phyloP scores from a whole-genome alignment of 2,329 filamentous ascomycete species.

The Immersiporthe knoxdaviesiana region DNA sequence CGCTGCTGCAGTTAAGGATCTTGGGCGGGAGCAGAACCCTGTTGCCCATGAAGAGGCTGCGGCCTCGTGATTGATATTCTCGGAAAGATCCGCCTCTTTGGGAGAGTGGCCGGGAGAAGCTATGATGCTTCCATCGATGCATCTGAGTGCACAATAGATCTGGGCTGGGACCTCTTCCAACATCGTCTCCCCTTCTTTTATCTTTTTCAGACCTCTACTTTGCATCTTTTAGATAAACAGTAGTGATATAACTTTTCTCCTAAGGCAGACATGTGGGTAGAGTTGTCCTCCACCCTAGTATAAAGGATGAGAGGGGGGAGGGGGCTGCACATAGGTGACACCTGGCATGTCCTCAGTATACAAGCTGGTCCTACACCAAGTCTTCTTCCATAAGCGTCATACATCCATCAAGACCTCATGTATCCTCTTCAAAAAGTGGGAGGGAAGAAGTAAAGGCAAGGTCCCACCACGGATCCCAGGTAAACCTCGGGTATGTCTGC shows the following conservation, averaged over 20 bases:
- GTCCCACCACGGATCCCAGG: not conserved
- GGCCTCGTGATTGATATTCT: constrained; percentile 13
- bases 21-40: constrained; percentile 1
- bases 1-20: not conserved
- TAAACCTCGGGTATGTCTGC: not conserved
- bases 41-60: constrained; percentile 9
- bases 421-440: not conserved
- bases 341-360: not conserved
- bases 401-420: not conserved
- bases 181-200: not conserved
- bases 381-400: not conserved
- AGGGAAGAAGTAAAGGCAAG: not conserved
- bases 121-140: not conserved
- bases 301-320: too few relatives aligned
- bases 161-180: not conserved
- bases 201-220: not conserved
- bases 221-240: not conserved
- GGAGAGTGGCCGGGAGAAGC: too few relatives aligned
- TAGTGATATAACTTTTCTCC: not conserved
- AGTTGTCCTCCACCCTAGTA: not conserved
- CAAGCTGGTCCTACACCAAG: not conserved
- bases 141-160: not conserved
- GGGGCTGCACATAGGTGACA: not conserved
- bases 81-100: too few relatives aligned
- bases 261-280: not conserved